A percentile compares a stretch with the other conserved stretches of the same genome.
Conservation (phyloP, 2,329 filamentous ascomycete genomes). For the Aureobasidium leucospermi region DNA sequence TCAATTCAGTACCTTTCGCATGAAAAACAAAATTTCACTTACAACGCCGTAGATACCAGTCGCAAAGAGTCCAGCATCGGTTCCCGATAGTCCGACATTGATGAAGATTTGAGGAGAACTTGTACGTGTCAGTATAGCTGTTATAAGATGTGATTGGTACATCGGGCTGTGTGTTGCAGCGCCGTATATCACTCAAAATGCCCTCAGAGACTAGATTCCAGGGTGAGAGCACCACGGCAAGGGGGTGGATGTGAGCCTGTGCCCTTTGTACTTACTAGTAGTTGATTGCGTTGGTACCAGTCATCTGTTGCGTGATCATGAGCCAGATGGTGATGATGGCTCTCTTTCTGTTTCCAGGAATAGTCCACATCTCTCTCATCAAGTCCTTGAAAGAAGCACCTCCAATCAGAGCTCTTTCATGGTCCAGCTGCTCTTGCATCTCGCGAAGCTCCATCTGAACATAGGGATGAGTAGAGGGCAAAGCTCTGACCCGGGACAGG, state of each 20-base stretch:
- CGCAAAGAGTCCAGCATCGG: slow-evolving; percentile 57
- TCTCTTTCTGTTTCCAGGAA: slow-evolving; percentile 57
- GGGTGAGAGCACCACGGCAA: no score
- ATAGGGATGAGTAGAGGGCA: slow-evolving; percentile 54
- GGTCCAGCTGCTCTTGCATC: slow-evolving; percentile 60
- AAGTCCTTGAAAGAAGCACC: slow-evolving; percentile 56
- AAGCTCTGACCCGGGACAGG: slow-evolving; percentile 50
- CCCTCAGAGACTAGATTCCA: no score
- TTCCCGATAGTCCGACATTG: slow-evolving; percentile 54
- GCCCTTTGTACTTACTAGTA: slow-evolving; percentile 41
- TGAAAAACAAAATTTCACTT: neutral
- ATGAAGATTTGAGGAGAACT: slow-evolving; percentile 55
- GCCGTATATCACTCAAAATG: no score
- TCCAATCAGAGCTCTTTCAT: slow-evolving; percentile 62
- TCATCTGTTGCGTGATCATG: slow-evolving; percentile 67
- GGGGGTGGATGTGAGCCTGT: slow-evolving; percentile 33
- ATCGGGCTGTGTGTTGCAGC: no score
- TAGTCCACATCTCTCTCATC: slow-evolving; percentile 60
- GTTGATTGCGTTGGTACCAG: slow-evolving; percentile 39
- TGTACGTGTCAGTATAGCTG: slow-evolving; percentile 54
- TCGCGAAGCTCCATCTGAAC: slow-evolving; percentile 47
- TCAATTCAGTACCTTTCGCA: neutral
- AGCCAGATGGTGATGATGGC: slow-evolving; percentile 56
- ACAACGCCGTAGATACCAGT: slow-evolving; percentile 65
- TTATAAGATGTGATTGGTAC: no score